Percentiles rank a stretch among this genome's conserved stretches.
Evolutionary conservation across 306 rosid species (phyloP).

Genomic region (Vigna unguiculata): DNA sequence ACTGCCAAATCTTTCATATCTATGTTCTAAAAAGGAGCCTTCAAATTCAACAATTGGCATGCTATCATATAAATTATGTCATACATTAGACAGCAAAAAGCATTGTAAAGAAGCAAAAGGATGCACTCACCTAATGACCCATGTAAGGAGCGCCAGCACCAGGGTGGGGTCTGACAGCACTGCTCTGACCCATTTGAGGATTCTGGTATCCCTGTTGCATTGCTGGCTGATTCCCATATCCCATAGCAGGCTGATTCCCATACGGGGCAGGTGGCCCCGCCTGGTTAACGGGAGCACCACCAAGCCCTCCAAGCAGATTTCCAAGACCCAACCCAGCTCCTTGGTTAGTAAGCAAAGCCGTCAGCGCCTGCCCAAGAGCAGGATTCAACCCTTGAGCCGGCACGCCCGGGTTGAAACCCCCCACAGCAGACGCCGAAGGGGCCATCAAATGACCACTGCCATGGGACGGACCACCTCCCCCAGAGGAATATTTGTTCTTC

Average conservation of each 20-base stretch:
- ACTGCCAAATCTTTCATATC: neutral
- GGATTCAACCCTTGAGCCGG: constrained; percentile 63
- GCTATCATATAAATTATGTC: neutral
- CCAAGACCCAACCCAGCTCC: constrained; percentile 73
- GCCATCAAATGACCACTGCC: constrained; percentile 62
- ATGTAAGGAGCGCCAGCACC: constrained; percentile 74
- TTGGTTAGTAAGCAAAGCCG: constrained; percentile 70
- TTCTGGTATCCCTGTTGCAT: constrained; percentile 73
- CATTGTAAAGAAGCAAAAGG: neutral
- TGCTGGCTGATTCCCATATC: constrained; percentile 66
- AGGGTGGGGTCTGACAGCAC: constrained; percentile 71
- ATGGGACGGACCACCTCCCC: constrained; percentile 54
- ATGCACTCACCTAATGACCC: constrained; percentile 72
- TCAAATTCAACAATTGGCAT: neutral
- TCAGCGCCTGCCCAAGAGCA: constrained; percentile 64
- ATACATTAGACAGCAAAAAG: neutral
- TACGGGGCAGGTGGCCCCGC: constrained; percentile 59
- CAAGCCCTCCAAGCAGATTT: constrained; percentile 71
- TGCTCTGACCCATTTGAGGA: constrained; percentile 73
- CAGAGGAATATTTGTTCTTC: constrained; percentile 58
- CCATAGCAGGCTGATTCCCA: constrained; percentile 60
- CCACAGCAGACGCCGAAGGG: constrained; percentile 61
- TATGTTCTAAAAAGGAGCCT: neutral
- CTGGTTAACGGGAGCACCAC: constrained; percentile 63
- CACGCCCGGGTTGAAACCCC: constrained; percentile 64